A percentile compares a stretch with the other conserved stretches of the same genome.
Conservation (phyloP, 768 basidiomycete genomes). For the Macrolepiota dolichaula region DNA sequence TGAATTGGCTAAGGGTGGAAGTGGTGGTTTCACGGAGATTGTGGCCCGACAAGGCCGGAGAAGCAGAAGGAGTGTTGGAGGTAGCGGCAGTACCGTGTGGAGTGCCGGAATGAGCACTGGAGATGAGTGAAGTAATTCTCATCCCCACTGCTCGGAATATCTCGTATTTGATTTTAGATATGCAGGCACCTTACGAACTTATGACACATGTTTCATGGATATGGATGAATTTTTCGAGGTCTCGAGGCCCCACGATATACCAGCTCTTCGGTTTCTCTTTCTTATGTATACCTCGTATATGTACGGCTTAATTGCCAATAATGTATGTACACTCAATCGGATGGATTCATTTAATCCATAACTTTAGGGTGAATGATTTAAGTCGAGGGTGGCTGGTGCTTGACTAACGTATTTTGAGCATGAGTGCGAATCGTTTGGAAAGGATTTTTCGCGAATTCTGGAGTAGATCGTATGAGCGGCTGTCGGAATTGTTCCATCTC, state of each 20-base stretch:
- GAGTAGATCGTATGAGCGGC: constrained; percentile 64
- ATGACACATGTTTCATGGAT: not conserved
- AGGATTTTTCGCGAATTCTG: constrained; percentile 64
- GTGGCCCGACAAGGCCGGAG: constrained; percentile 53
- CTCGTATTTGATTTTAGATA: not conserved
- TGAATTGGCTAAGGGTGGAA: constrained; percentile 72
- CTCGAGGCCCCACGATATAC: no score
- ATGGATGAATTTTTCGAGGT: not conserved
- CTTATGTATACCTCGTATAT: constrained; percentile 7
- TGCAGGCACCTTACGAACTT: not conserved
- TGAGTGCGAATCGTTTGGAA: constrained; percentile 79
- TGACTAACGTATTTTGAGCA: constrained; percentile 72
- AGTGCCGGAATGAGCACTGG: constrained; percentile 79
- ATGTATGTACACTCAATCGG: constrained; percentile 1
- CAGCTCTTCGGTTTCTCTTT: not conserved
- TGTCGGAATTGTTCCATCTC: constrained; percentile 65
- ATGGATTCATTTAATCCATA: not conserved
- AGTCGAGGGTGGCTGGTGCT: constrained; percentile 29
- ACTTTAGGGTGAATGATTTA: not conserved
- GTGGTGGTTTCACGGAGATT: constrained; percentile 80
- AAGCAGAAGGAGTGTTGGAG: constrained; percentile 56
- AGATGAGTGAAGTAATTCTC: constrained; percentile 27
- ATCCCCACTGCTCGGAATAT: not conserved
- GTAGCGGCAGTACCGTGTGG: constrained; percentile 78
- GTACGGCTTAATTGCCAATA: not conserved